Conservation (phyloP, 495 filamentous ascomycete species). For the Melanomma pulvis-pyrius region DNA sequence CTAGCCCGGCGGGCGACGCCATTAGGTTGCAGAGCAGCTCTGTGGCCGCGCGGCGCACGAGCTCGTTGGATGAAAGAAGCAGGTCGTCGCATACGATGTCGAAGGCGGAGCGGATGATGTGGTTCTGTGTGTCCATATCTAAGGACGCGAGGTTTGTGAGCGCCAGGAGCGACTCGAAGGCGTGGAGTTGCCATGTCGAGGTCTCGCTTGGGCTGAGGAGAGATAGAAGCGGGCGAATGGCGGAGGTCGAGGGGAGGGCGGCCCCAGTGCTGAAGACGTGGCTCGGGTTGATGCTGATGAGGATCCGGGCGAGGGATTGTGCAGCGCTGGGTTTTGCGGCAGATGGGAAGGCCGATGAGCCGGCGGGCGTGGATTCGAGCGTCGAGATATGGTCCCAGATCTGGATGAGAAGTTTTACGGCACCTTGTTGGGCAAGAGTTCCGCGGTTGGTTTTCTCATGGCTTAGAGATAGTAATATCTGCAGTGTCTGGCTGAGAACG, state of each 20-base stretch:
- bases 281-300: constrained; percentile 84
- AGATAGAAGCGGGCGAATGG: constrained; percentile 75
- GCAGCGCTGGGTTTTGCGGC: constrained; percentile 61
- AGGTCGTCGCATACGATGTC: constrained; percentile 72
- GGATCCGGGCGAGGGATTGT: constrained; percentile 86
- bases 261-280: constrained; percentile 82
- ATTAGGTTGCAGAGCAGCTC: constrained; percentile 94
- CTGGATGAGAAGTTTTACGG: constrained; percentile 77
- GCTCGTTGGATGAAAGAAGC: constrained; percentile 72
- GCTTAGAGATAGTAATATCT: constrained; percentile 76
- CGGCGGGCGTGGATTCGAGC: constrained; percentile 19
- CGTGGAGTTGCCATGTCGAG: constrained; percentile 73
- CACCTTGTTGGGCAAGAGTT: constrained; percentile 85
- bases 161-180: constrained; percentile 87
- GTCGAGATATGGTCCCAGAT: constrained; percentile 62
- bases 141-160: constrained; percentile 90
- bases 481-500: constrained; percentile 68
- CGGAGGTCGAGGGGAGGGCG: constrained; percentile 69
- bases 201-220: constrained; percentile 69
- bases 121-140: constrained; percentile 65
- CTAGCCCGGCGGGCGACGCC: constrained; percentile 70
- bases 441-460: constrained; percentile 71
- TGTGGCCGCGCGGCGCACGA: constrained; percentile 78
- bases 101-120: constrained; percentile 74
- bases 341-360: constrained; percentile 33